Evolutionary conservation across 805 yeast genomes (phyloP), one percentile per base, ranked within the genome.

Genomic region (Debaryomyces prosopidis): DNA sequence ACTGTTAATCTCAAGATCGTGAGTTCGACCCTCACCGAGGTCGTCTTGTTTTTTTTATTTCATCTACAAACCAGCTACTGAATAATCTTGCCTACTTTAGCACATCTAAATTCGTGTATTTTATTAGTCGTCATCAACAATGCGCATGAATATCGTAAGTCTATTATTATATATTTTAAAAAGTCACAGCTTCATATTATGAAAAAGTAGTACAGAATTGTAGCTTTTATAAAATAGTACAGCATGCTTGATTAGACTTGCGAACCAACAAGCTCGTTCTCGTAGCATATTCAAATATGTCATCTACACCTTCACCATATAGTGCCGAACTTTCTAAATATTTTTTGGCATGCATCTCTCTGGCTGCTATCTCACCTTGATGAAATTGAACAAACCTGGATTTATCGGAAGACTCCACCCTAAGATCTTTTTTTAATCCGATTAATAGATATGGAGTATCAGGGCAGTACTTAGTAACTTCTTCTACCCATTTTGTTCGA

Each of bases 221-320:
- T 23, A 23, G 6, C 26, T 7, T 23, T 34, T 50, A 67, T 34
- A 66, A 47, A 23, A 71, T 63, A 4, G 57, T 51, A 53, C 76
- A 71, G 50, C 76, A 71, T 9, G 65, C 51, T 48, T 42, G 54
- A 35, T 51, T 52, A 3, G 63, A 55, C 38, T 60, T 62, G 30
- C 65, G 67, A 26, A 60, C 60, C 30, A 89, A 66, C 45, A 89
- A 68, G 59, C 94, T 85, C 3, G 91, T 84, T 54, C 97, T 75
- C 1, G 96, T 88, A 12, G 97, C 97, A 41, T 82, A 81, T 66
- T 91, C 97, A 63, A 91, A 90, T 2, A 91, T 91, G 59, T 88
- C 95, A 64, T 90, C 97, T 17, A 91, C 97, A 10, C 96, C 96
- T 60, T 89, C 96, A 4, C 97, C 97, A 2, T 96, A 88, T 53